Percentiles rank a stretch among this genome's conserved stretches.
phyloP scores from a whole-genome alignment of 2,329 filamentous ascomycete species.

The Talaromyces sp. region DNA sequence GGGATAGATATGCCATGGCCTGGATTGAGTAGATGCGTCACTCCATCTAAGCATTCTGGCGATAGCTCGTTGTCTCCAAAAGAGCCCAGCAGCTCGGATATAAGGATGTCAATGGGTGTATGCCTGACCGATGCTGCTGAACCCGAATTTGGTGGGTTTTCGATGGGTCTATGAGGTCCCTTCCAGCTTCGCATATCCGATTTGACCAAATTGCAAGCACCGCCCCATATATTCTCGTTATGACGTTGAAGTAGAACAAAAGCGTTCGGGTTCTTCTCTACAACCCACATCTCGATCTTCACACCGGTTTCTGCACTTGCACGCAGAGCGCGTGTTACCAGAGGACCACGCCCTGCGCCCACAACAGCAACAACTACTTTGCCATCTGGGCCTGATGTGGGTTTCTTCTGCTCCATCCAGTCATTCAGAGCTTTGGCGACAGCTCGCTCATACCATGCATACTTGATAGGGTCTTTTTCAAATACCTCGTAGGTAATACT shows the following conservation, averaged over 20 bases:
- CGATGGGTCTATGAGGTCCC: constrained; percentile 57
- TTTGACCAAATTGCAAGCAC: constrained; percentile 80
- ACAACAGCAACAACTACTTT: constrained; percentile 85
- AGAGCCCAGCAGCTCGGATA: constrained; percentile 87
- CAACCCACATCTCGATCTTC: constrained; percentile 79
- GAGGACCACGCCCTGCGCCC: constrained; percentile 84
- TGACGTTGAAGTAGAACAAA: constrained; percentile 88
- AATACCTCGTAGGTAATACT: constrained; percentile 98
- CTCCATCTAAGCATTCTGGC: constrained; percentile 92
- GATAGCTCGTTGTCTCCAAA: constrained; percentile 97
- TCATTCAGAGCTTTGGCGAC: constrained; percentile 76
- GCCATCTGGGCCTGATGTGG: constrained; percentile 67
- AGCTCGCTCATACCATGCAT: constrained; percentile 88
- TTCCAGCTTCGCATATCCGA: constrained; percentile 98
- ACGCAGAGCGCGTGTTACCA: constrained; percentile 80
- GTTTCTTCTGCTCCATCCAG: constrained; percentile 69
- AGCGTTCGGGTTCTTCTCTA: constrained; percentile 98
- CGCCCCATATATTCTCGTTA: constrained; percentile 77
- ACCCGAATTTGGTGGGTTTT: constrained; percentile 16
- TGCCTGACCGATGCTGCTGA: constrained; percentile 29
- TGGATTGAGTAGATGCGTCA: constrained; percentile 81
- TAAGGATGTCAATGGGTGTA: constrained; percentile 72
- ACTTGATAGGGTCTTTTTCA: constrained; percentile 97
- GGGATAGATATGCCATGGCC: constrained; percentile 89
- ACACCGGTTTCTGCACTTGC: constrained; percentile 76